Evolutionary conservation across 2,329 filamentous ascomycete species (phyloP).

Genomic region (Alternaria rosae): DNA sequence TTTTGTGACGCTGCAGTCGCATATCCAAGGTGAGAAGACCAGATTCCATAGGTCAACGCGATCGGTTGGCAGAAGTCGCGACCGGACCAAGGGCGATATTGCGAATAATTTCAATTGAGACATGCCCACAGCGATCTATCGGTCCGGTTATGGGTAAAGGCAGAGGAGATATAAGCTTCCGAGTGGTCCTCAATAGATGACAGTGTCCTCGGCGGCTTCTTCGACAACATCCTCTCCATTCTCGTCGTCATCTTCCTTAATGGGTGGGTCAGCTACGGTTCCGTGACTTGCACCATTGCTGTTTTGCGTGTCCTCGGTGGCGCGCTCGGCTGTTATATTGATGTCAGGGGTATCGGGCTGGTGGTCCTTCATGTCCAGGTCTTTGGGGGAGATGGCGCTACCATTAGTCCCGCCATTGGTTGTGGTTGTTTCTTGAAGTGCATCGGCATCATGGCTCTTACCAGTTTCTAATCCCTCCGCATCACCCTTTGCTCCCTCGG

Average conservation of each 20-base stretch:
- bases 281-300: slow-evolving; percentile 32
- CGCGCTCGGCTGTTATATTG: slow-evolving; percentile 23
- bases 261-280: slow-evolving; percentile 42
- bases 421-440: slow-evolving; percentile 20
- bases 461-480: slow-evolving; percentile 26
- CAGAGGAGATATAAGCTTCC: slow-evolving; percentile 4
- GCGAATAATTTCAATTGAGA: not conserved
- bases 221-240: slow-evolving; percentile 80
- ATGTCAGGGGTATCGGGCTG: slow-evolving; percentile 26
- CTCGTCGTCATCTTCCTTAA: slow-evolving; percentile 67
- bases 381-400: slow-evolving; percentile 26
- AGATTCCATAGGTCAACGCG: not conserved
- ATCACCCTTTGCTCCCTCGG: slow-evolving; percentile 23
- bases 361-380: slow-evolving; percentile 38
- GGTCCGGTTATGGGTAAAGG: not conserved
- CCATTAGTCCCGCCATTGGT: slow-evolving; percentile 39
- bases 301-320: slow-evolving; percentile 29
- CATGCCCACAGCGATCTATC: not conserved
- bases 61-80: not conserved
- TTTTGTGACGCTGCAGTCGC: not conserved
- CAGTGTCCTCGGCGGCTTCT: slow-evolving; percentile 81
- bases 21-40: not conserved
- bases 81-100: not conserved
- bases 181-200: slow-evolving; percentile 74
- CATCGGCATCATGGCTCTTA: slow-evolving; percentile 36